Evolutionary conservation across 2,329 filamentous ascomycete genomes (phyloP).

Genomic region (Colletotrichum gloeosporioides): DNA sequence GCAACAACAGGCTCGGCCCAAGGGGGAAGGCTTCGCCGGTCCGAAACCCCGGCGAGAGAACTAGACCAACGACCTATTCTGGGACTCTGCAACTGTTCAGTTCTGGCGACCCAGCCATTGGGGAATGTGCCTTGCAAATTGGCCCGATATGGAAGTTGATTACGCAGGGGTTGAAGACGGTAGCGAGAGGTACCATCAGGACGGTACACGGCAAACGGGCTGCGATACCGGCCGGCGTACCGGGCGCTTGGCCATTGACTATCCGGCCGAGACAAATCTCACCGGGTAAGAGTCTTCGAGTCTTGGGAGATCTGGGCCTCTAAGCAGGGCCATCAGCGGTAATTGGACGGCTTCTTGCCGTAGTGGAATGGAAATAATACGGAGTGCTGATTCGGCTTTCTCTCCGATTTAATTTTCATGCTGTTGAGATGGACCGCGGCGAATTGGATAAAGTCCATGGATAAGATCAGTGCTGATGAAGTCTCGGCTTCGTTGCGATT

Average conservation of each 20-base stretch:
- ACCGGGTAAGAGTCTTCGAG: neutral
- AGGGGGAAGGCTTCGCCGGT: neutral
- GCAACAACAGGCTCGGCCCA: neutral
- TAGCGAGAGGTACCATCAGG: neutral
- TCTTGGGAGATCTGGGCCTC: neutral
- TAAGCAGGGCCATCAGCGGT: neutral
- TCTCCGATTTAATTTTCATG: neutral
- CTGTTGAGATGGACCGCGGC: neutral
- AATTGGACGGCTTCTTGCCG: neutral
- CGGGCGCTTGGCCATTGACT: neutral
- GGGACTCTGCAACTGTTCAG: neutral
- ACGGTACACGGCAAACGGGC: neutral
- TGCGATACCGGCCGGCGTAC: neutral
- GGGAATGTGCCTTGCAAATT: neutral
- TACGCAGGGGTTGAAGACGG: neutral
- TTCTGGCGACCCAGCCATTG: neutral
- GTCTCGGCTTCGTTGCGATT: neutral
- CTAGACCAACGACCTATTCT: neutral
- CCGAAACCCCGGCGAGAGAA: neutral
- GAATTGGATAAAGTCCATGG: neutral
- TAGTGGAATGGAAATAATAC: neutral
- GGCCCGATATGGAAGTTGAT: neutral
- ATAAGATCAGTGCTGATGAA: neutral
- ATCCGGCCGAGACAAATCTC: neutral
- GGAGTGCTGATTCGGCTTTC: neutral